phyloP scores from a whole-genome alignment of 331 rosid genomes.

The Quercus lobata region DNA sequence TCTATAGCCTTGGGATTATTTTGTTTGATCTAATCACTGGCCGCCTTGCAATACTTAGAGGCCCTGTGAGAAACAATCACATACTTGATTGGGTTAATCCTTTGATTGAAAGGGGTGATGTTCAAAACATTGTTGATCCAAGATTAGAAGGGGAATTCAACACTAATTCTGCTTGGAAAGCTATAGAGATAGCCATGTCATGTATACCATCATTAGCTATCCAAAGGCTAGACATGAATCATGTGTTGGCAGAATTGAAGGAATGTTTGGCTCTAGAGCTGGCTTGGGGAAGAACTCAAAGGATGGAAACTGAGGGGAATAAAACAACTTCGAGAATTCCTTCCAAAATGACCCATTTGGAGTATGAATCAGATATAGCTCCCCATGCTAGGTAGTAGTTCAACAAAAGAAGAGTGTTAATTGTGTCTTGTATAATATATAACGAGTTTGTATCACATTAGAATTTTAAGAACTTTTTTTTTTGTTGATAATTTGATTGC shows the following conservation, averaged over 20 bases:
- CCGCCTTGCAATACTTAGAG: conserved; percentile 1
- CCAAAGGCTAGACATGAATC: conserved; percentile 26
- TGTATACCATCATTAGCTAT: neutral
- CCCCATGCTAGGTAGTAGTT: conserved; percentile 9
- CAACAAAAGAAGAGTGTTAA: neutral
- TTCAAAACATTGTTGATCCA: too few relatives aligned
- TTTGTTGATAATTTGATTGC: neutral
- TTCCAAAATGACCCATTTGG: neutral
- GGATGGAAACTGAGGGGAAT: neutral
- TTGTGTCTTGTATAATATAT: neutral
- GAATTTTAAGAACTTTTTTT: neutral
- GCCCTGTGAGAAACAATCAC: neutral
- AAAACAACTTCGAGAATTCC: neutral
- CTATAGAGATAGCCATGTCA: conserved; percentile 11
- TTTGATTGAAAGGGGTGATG: too few relatives aligned
- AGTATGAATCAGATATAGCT: neutral
- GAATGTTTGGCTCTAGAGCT: neutral
- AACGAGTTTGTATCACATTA: neutral
- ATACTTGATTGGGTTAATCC: too few relatives aligned
- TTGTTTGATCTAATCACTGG: conserved; percentile 29
- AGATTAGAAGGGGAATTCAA: too few relatives aligned
- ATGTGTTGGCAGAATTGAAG: conserved; percentile 12
- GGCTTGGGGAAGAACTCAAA: neutral
- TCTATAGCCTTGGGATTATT: conserved; percentile 26
- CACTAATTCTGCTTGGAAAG: conserved; percentile 8